Base-by-base conservation (phyloP, 805 yeast genomes). In the Wickerhamiella musiphila region DNA sequence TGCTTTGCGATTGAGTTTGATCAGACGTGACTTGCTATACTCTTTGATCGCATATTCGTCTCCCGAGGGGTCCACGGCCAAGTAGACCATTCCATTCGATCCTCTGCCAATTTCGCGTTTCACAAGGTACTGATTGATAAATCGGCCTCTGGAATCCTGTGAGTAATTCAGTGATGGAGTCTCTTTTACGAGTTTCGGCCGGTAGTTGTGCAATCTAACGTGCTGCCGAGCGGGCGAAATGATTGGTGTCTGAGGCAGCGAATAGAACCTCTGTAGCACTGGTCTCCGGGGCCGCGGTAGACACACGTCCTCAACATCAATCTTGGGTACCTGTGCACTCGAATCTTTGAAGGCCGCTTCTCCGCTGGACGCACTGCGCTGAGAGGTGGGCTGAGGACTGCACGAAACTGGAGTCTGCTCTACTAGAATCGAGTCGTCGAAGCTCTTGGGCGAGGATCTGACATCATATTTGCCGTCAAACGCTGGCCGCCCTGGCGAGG, bases 51-150 rank as follows among this genome's bases (percentile, higher is more conserved):
- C 63, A 31, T 44, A 47, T 29, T 38, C 57, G 39, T 69, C 69
- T 6, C 86, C 64, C 17, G 71, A 54, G 29, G 66, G 66, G 49
- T 86, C 94, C 15, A 63, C 61, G 1, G 93, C 95, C 16, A 79
- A 53, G 50, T 76, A 79, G 1, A 83, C 93, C 45, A 75, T 73
- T 2, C 95, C 95, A 59, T 78, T 84, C 3, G 93, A 70, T 1
- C 96, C 96, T 38, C 78, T 78, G 4, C 94, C 95, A 10, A 84
- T 70, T 38, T 72, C 81, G 35, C 70, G 64, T n/a, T 70, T 46
- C 7, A 86, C 70, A 33, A 63, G 61, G 52, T 86, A 86, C 44
- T 58, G 60, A 38, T 58, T 58, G 21, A 58, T 41, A 21, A 35
- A 38, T 17, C 21, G 26, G n/a, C 56, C 53, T 6, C 43, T 36